Evolutionary conservation across 2,329 filamentous ascomycete genomes (phyloP), one percentile per base, ranked within the genome.

Genomic region (Aspergillus niger): DNA sequence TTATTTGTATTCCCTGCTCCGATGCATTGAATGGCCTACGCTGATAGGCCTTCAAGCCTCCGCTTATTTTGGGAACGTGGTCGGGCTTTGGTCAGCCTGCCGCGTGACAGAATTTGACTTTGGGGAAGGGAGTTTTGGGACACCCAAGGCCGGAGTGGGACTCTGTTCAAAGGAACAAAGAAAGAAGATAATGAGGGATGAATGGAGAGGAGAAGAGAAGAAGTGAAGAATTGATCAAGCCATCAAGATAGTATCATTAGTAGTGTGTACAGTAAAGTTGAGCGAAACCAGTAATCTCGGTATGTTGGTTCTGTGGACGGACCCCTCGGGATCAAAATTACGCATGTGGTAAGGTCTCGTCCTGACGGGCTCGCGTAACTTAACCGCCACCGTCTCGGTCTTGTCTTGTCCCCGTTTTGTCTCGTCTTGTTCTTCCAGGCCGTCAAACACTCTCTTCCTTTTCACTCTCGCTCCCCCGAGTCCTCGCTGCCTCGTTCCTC

Each of bases 361-460:
- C 58, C 57, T 67, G 61, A 68, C 65, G 51, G 54, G 39, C 66
- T 70, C 67, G 67, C 67, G 67, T 70, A 70, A 71, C 44, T 69
- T 69, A 69, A 67, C 65, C 66, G 67, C 65, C 61, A 66, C 63
- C 44, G 41, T 30, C 39, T 44, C 28, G 26, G 65, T 67, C 63
- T 65, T 49, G 67, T 69, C 65, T 61, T 55, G 64, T 68, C 60
- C 58, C 56, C 61, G 65, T 70, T 63, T 65, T 57, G 65, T 69
- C 61, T 59, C 56, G 65, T 67, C 63, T 63, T 49, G 60, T 58
- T 60, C 58, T 67, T 54, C 55, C 53, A 47, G 57, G 60, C 58
- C 32, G 52, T 61, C 54, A 55, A 58, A 58, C 59, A 55, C 56
- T 55, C 49, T 60, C 61, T 64, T 56, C 62, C 55, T 63, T 61